Conservation (phyloP, 192 early-diverging fungal genomes). For the Backusella tarrabulga region DNA sequence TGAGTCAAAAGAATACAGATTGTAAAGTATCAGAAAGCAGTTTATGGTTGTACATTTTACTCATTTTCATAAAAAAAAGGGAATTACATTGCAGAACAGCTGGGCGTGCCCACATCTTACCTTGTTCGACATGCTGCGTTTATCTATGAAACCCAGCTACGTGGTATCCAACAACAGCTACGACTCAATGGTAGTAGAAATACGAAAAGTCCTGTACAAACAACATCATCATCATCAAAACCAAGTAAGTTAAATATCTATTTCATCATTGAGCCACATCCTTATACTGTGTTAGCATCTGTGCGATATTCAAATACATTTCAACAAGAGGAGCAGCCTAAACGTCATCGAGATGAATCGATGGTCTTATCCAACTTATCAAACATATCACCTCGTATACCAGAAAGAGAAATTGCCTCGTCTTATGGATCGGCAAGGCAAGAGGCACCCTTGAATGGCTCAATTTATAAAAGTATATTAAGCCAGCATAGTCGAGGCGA, state of each 20-base stretch:
- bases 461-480: slow-evolving; percentile 3
- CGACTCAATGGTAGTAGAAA: slow-evolving; percentile 21
- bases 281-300: not conserved
- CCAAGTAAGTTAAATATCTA: not conserved
- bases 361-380: slow-evolving; percentile 5
- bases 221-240: not conserved
- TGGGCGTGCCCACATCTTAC: slow-evolving; percentile 51
- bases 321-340: not conserved
- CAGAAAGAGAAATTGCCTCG: not conserved
- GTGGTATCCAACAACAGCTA: slow-evolving; percentile 40
- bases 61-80: slow-evolving; percentile 28
- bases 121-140: slow-evolving; percentile 54
- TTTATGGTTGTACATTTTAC: not conserved
- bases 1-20: slow-evolving; percentile 54
- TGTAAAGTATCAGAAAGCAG: slow-evolving; percentile 35
- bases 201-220: slow-evolving; percentile 4
- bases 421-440: not conserved
- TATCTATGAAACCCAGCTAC: slow-evolving; percentile 56
- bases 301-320: not conserved
- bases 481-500: not conserved
- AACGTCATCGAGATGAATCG: not conserved
- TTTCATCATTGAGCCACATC: too few relatives aligned
- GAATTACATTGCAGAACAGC: slow-evolving; percentile 46
- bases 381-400: not conserved
- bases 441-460: not conserved